Conservation (phyloP, 345 rosid genomes). For the Populus alba region DNA sequence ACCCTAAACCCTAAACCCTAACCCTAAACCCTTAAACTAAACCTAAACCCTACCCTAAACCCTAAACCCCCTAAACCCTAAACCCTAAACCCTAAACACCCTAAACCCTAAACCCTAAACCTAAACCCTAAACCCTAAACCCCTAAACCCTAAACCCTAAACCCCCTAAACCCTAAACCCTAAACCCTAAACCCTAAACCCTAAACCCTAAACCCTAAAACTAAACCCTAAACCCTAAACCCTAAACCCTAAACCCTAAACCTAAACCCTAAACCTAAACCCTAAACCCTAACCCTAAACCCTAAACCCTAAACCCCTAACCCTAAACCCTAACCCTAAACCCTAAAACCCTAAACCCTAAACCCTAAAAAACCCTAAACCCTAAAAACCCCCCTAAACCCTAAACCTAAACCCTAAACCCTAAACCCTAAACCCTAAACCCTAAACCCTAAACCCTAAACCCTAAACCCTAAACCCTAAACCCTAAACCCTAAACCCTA, state of each 20-base stretch:
- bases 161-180: constrained; percentile 8
- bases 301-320: constrained; percentile 8
- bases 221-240: constrained; percentile 11
- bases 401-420: too few relatives aligned
- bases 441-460: too few relatives aligned
- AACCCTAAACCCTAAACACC: constrained; percentile 14
- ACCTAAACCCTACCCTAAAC: too few relatives aligned
- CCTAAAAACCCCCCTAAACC: constrained; percentile 1
- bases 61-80: constrained; percentile 11
- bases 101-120: constrained; percentile 21
- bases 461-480: too few relatives aligned
- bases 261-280: too few relatives aligned
- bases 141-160: neutral
- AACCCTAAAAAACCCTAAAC: constrained; percentile 29
- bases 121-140: constrained; percentile 2
- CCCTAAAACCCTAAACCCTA: constrained; percentile 22
- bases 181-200: constrained; percentile 15
- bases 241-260: constrained; percentile 20
- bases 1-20: constrained; percentile 13
- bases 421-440: too few relatives aligned
- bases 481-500: too few relatives aligned
- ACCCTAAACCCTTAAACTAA: too few relatives aligned
- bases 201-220: constrained; percentile 11
- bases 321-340: constrained; percentile 6
- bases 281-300: constrained; percentile 15